Evolutionary conservation across 768 basidiomycete genomes (phyloP).

Genomic region (Rhodotorula sphaerocarpa): DNA sequence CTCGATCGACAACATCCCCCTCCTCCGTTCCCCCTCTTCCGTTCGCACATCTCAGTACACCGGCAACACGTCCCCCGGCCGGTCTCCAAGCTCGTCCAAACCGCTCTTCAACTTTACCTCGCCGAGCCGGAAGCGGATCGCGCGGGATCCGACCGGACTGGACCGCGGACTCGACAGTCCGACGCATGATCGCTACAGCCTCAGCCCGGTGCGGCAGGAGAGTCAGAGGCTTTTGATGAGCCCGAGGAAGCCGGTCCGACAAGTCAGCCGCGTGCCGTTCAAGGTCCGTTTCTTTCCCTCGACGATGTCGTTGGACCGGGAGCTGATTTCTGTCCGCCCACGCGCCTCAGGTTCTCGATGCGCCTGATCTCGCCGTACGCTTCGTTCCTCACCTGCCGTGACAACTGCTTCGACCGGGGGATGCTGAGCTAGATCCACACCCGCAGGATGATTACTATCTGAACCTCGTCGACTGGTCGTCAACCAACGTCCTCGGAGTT

Average conservation of each 20-base stretch:
- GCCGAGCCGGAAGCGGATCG: slow-evolving; percentile 26
- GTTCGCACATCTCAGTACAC: slow-evolving; percentile 31
- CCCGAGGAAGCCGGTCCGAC: slow-evolving; percentile 69
- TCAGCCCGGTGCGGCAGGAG: slow-evolving; percentile 77
- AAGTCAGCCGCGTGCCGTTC: slow-evolving; percentile 88
- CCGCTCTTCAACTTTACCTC: slow-evolving; percentile 37
- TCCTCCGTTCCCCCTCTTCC: slow-evolving; percentile 23
- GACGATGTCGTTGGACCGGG: too few species aligned
- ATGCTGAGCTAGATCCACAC: neutral
- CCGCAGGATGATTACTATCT: slow-evolving; percentile 83
- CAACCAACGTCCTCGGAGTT: slow-evolving; percentile 87
- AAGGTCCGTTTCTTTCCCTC: slow-evolving; percentile 51
- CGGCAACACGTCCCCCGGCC: slow-evolving; percentile 38
- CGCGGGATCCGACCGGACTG: slow-evolving; percentile 7
- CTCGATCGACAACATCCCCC: slow-evolving; percentile 35
- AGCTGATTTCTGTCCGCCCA: too few species aligned
- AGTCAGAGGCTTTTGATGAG: slow-evolving; percentile 74
- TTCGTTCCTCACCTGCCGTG: neutral
- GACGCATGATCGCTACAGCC: slow-evolving; percentile 77
- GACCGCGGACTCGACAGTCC: slow-evolving; percentile 61
- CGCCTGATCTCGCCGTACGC: slow-evolving; percentile 69
- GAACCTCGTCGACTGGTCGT: slow-evolving; percentile 94
- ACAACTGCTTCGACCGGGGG: too few species aligned
- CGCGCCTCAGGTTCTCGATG: slow-evolving; percentile 56
- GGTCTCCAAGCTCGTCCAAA: slow-evolving; percentile 36